Base-by-base conservation (phyloP, 2,329 filamentous ascomycete genomes). In the Aureobasidium sp. region DNA sequence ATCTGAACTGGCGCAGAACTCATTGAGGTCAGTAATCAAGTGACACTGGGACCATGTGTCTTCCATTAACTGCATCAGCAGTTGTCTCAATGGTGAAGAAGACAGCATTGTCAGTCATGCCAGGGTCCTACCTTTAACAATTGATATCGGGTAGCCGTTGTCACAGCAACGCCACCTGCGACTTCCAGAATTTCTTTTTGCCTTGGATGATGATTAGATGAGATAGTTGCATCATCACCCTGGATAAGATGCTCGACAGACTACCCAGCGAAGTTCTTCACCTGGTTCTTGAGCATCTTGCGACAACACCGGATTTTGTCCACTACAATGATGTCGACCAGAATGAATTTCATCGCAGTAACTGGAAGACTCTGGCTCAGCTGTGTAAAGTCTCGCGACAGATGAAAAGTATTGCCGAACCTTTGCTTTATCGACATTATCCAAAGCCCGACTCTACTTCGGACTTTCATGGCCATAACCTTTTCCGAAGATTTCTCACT, bases 311-410 rank as follows among this genome's bases (percentile, higher is more conserved):
- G 7, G 29, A 57, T 10, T 12, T 46, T 1, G 27, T 57, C n/a
- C 53, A 57, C 13, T 17, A 23, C 5, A n/a, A 46, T 3, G 13
- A 57, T 26, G 39, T 3, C 3, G 17, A 46, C 5, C 15, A 55
- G 6, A 23, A 17, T 5, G 3, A 8, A 6, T 46, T 17, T 6
- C 41, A 57, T 26, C 29, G 23, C 15, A 26, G 32, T 12, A 41
- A 36, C 4, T 57, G 53, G 53, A 36, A 44, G 3, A 26, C 27
- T 6, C 29, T 57, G 1, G 27, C 29, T 9, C 53, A 26, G 23
- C 36, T 57, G 12, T 57, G 53, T 39, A 57, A 46, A n/a, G 41
- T 46, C 27, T 57, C 53, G n/a, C 53, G 53, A 17, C 53, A 26
- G 7, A 27, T 57, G n/a, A 44, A 13, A 23, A 17, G 13, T 17